Base-by-base conservation (phyloP, 331 rosid species). In the Quercus lobata region DNA sequence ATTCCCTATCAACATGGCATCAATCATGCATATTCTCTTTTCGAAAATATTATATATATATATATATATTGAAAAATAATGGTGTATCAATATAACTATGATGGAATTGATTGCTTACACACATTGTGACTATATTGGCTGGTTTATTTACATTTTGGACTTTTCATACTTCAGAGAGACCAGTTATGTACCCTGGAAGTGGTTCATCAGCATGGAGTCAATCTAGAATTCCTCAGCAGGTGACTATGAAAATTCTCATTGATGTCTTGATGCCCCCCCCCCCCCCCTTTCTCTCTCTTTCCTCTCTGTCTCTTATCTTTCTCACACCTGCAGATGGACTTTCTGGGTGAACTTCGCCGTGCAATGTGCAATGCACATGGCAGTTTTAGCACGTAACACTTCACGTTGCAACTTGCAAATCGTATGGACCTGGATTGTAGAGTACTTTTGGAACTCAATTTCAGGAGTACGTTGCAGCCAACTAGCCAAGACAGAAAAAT, bases 171-270 rank as follows among this genome's bases (percentile, higher is more conserved):
- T 85, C 93, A 92, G 97, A 89, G 65, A 90, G 83, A 82, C 95
- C 97, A 27, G 87, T 89, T 60, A 80, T 90, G 89, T 73, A 77
- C 84, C 78, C 91, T 2, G 92, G 91, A 74, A 88, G 87, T 44
- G 79, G 57, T 70, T 46, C 90, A 19, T 76, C 92, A 21, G 93
- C 86, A 5, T 87, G 96, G 93, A 80, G 73, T 80, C 86, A 89
- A 21, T 61, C 86, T 80, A 89, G 82, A 73, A 87, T 79, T 72
- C 97, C 97, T 83, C 93, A 90, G 63, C 97, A 90, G 92, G 95
- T 84, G 73, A 80, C 65, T 81, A 78, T 75, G 74, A 24, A 71
- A 32, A 15, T 5, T 19, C 46, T 19, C 54, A 29, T 27, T 54
- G 37, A 27, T 30, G 34, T 2, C n/a, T 25, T 18, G 5, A 4